Conservation (phyloP, 148 eudicot species). For the Drosera capensis region DNA sequence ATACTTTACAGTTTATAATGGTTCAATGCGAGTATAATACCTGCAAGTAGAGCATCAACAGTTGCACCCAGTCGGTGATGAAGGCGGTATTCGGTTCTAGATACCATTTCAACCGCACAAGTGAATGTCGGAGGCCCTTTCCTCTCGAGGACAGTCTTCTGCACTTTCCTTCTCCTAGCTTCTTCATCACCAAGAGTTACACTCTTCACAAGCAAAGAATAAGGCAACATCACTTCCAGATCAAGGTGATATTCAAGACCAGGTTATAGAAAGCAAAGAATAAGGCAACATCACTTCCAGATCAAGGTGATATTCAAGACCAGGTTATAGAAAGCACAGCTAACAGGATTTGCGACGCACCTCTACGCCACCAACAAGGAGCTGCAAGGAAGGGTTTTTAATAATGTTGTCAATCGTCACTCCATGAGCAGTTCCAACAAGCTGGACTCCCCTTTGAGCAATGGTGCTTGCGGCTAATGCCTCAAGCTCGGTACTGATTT, state of each 20-base stretch:
- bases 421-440: constrained; percentile 97
- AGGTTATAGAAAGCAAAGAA: constrained; percentile 1
- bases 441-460: constrained; percentile 99
- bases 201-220: constrained; percentile 29
- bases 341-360: constrained; percentile 15
- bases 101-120: constrained; percentile 89
- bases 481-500: constrained; percentile 94
- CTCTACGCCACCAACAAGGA: constrained; percentile 97
- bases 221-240: constrained; percentile 1
- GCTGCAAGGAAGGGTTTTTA: constrained; percentile 83
- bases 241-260: background rate
- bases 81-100: constrained; percentile 78
- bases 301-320: background rate
- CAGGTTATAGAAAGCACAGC: background rate
- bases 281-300: constrained; percentile 1
- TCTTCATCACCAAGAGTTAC: constrained; percentile 97
- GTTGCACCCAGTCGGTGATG: constrained; percentile 88
- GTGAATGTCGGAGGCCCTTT: constrained; percentile 90
- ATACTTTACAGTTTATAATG: background rate
- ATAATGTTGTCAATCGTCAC: constrained; percentile 83
- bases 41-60: constrained; percentile 88
- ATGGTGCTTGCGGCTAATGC: constrained; percentile 97
- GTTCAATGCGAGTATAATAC: constrained; percentile 18
- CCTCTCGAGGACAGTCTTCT: constrained; percentile 95
- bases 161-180: constrained; percentile 94